Evolutionary conservation across 768 basidiomycete genomes (phyloP), one percentile per base, ranked within the genome.

Genomic region (Melanogaster broomeanus): DNA sequence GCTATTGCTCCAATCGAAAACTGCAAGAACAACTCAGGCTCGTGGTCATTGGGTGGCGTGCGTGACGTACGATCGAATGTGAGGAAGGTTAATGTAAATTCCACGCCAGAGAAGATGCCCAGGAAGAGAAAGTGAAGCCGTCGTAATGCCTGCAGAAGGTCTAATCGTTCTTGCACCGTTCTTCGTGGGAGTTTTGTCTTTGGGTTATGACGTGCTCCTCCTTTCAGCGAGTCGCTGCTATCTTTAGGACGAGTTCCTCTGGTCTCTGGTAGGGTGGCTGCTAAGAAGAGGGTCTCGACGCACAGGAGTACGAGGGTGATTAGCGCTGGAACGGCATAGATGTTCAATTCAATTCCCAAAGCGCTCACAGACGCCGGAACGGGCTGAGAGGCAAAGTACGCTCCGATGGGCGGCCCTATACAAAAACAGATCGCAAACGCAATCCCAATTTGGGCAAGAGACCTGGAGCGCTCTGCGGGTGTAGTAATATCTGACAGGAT

Each of bases 401-500:
- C 96, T 45, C 96, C 96, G 51, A 99, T 86, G 15, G 93, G 91
- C 28, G 96, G 96, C 6, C 93, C 92, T 44, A 92, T 84, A 67
- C 84, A 87, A 72, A 98, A 98, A 67, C 93, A 96, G 44, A 98
- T 85, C 15, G 93, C 90, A 62, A 99, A 99, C 0, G 97, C 96
- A 41, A 98, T 91, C 13, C 97, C 96, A 40, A 99, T 88, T 52
- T 96, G 82, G 1, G 97, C 90, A 16, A 99, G 83, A 4, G 90
- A 86, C 65, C 82, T 88, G 3, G 92, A 88, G 19, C 96, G 86
- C 42, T 86, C 88, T 18, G 81, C 79, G 4, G 89, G 79, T 1
- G 87, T 80, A 1, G 93, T 90, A 37, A 98, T 83, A 66, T 98
- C 96, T 21, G 93, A 92, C 28, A 99, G 82, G 61, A 95, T 94